Base-by-base conservation (phyloP, 371 early-diverging fungal genomes). In the Paramicrosporidium saccamoebae region DNA sequence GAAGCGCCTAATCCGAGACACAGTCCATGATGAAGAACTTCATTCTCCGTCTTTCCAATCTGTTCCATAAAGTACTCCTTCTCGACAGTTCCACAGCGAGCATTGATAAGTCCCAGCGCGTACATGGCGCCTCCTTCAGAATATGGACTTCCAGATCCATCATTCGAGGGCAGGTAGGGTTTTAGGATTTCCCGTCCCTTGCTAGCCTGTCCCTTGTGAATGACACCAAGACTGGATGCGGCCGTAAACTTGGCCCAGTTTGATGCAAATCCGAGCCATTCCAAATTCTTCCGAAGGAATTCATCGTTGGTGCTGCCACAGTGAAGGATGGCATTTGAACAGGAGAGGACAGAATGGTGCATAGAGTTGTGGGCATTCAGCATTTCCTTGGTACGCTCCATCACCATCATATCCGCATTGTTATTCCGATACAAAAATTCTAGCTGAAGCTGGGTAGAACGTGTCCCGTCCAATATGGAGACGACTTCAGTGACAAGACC, bases 191-290 rank as follows among this genome's bases (percentile, higher is more conserved):
- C 52, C 47, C 65, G 57, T 4, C 71, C 66, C 24, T 75, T 66
- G n/a, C 59, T 50, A 20, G 79, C 46, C 40, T 92, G 82, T 10
- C 92, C 90, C 46, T 69, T 73, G 51, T 98, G 98, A 28, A 98
- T 92, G 10, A 95, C 90, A 30, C 98, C 98, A 26, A 97, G 50
- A n/a, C 75, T 74, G 3, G 96, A 90, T 3, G 92, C 79, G 3
- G 94, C 95, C 27, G 77, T 71, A 46, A 96, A 98, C 48, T 88
- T 94, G 19, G 81, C 66, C 98, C 98, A 98, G 52, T 88, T 88
- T 25, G 69, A 81, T 12, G 92, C 81, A 29, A 88, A 61, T 9
- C 74, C 61, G 22, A 97, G 58, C 84, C 95, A 86, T 35, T 94
- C 95, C 23, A 90, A 47, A 42, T 90, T 96, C 30, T 78, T 72